Conservation (phyloP, 2,329 filamentous ascomycete genomes). For the Penicillium janthinellum region DNA sequence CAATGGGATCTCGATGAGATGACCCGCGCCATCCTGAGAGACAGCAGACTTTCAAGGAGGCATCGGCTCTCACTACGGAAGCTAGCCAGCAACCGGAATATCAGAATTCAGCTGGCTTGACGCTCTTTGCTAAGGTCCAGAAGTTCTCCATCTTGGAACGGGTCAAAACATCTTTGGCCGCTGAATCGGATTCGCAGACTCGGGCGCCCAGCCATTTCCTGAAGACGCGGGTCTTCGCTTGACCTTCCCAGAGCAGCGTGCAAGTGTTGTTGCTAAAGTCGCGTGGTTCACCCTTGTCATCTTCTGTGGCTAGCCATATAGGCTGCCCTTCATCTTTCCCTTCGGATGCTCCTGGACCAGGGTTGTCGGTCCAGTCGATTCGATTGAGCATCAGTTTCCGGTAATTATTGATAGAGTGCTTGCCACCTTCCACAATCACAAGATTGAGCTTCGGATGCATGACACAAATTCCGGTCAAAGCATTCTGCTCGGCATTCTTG, state of each 20-base stretch:
- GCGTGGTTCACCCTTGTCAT: conserved; percentile 75
- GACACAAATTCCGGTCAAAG: conserved; percentile 85
- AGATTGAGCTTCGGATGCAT: conserved; percentile 88
- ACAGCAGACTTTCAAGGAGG: not conserved
- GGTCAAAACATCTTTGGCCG: conserved; percentile 77
- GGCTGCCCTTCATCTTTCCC: conserved; percentile 65
- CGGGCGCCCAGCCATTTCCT: conserved; percentile 80
- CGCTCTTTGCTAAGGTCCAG: conserved; percentile 83
- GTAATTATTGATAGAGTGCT: conserved; percentile 79
- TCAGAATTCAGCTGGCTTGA: conserved; percentile 42
- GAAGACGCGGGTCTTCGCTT: conserved; percentile 77
- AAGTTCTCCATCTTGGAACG: conserved; percentile 92
- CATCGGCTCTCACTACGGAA: not conserved
- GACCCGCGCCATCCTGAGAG: not conserved
- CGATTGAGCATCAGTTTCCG: conserved; percentile 92
- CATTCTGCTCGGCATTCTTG: conserved; percentile 87
- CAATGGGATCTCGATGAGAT: not conserved
- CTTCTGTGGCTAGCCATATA: conserved; percentile 75
- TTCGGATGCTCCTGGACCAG: conserved; percentile 57
- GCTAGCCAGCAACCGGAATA: not conserved
- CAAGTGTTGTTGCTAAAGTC: conserved; percentile 83
- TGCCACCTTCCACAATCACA: conserved; percentile 87
- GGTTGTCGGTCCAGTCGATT: conserved; percentile 93
- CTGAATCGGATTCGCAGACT: conserved; percentile 89
- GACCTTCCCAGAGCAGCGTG: conserved; percentile 84